Evolutionary conservation across 169 alveolate species (phyloP), one percentile per base, ranked within the genome.

Genomic region (Plasmodium cynomolgi): DNA sequence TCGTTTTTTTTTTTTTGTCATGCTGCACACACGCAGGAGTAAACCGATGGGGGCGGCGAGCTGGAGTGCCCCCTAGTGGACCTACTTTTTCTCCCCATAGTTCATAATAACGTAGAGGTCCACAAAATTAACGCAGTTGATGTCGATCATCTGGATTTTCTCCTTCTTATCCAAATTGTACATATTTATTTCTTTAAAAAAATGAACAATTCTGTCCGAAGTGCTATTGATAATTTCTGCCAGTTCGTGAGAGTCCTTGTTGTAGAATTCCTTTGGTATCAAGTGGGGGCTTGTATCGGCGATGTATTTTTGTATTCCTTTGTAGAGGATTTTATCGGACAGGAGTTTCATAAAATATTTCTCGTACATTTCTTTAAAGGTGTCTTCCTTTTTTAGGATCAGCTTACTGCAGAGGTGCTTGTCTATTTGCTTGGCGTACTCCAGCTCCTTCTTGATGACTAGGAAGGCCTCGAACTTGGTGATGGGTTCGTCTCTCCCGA

Each of bases 51-150:
- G 47, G 68, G 7, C 7, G 20, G 0, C 39, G 15, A 1, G 29
- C 3, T n/a, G 62, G 31, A 58, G 80, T 81, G 33, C 41, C 31
- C 33, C 29, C 41, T 58, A 6, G 7, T 56, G 26, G 5, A 29
- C 79, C 26, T 91, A 91, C 95, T 91, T 91, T 29, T 91, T 91
- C 23, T 91, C 95, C 23, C 71, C 92, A 39, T 91, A 91, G 77
- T 91, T 81, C 92, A 91, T 17, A 81, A 91, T 91, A 1, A 91
- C 95, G 37, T 91, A 91, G n/a, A 91, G 81, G 33, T 91, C 95
- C 33, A 91, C 92, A 54, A 91, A 81, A 68, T 82, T 82, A 13
- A n/a, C 39, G 75, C 95, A 91, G 56, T 91, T 72, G 29, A 91
- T 81, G 17, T 91, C 95, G 13, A 91, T 72, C 83, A 91, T 91